These are phyloP conservation scores for Gossypium raimondii DNA, from an alignment of 345 rosid species.

Conservation along the genomic window DNA sequence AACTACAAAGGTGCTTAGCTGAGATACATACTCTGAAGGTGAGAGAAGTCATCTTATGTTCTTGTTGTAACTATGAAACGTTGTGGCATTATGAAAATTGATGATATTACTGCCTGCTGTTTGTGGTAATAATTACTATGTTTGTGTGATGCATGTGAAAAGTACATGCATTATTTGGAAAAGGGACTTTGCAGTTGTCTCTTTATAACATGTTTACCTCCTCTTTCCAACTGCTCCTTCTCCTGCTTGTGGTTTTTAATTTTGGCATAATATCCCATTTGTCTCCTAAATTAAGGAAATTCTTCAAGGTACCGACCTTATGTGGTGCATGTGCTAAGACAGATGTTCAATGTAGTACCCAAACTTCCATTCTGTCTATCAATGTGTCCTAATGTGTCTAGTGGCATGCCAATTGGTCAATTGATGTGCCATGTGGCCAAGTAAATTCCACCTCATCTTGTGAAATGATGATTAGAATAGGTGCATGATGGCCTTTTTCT, in stretches of 20 bases:
- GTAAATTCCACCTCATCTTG: neutral
- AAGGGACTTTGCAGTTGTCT: neutral
- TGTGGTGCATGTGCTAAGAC: neutral
- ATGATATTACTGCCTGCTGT: neutral
- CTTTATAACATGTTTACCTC: neutral
- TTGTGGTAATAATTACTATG: neutral
- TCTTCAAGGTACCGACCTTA: neutral
- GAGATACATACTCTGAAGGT: conserved; percentile 75
- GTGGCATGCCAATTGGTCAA: neutral
- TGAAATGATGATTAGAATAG: neutral
- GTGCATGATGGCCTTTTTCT: neutral
- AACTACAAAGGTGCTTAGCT: conserved; percentile 44
- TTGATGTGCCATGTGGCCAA: neutral
- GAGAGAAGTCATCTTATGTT: conserved; percentile 11
- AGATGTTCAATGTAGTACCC: neutral
- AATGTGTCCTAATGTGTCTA: neutral
- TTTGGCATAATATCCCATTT: neutral
- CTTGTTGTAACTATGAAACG: conserved; percentile 7
- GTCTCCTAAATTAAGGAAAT: neutral
- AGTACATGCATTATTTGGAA: neutral
- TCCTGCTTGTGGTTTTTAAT: neutral
- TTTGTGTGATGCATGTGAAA: neutral
- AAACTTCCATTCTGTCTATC: neutral
- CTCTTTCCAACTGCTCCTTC: neutral
- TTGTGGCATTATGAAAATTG: neutral